phyloP scores from a whole-genome alignment of 192 early-diverging fungal genomes.

The Tieghemiomyces parasiticus region DNA sequence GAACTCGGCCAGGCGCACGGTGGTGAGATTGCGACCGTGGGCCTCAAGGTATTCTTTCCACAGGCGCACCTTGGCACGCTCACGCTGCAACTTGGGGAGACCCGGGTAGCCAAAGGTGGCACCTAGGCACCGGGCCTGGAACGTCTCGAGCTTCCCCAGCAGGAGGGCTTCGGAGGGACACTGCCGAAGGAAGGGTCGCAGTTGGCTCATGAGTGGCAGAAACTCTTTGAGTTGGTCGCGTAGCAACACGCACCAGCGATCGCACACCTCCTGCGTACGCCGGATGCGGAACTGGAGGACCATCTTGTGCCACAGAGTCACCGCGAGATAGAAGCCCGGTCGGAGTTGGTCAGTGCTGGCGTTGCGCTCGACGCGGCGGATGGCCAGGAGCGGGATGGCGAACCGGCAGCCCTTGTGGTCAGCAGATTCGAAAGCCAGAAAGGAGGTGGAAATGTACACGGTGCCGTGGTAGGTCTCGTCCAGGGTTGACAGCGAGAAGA shows the following conservation, averaged over 20 bases:
- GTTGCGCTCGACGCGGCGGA: slow-evolving; percentile 83
- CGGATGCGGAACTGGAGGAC: slow-evolving; percentile 71
- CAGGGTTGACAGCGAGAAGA: not conserved
- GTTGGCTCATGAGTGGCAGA: slow-evolving; percentile 55
- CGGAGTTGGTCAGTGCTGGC: slow-evolving; percentile 24
- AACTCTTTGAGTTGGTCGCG: slow-evolving; percentile 54
- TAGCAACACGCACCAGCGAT: slow-evolving; percentile 69
- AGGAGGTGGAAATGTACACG: slow-evolving; percentile 77
- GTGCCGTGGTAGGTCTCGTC: slow-evolving; percentile 35
- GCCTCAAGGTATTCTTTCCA: slow-evolving; percentile 35
- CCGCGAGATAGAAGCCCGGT: slow-evolving; percentile 47
- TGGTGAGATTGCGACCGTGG: slow-evolving; percentile 79
- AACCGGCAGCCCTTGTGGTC: slow-evolving; percentile 57
- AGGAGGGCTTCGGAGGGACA: slow-evolving; percentile 69
- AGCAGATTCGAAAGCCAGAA: slow-evolving; percentile 64
- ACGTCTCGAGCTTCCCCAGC: slow-evolving; percentile 13
- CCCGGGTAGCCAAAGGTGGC: slow-evolving; percentile 29
- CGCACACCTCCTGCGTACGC: slow-evolving; percentile 42
- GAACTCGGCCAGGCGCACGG: slow-evolving; percentile 65
- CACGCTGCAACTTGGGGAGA: slow-evolving; percentile 20
- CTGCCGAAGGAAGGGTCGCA: slow-evolving; percentile 62
- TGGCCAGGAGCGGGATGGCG: slow-evolving; percentile 73
- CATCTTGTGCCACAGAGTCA: slow-evolving; percentile 87
- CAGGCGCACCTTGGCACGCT: slow-evolving; percentile 17
- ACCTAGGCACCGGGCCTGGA: slow-evolving; percentile 22